Percentiles rank a stretch among this genome's conserved stretches.
phyloP scores from a whole-genome alignment of 495 filamentous ascomycete genomes.

The Pyrenula massariospora region DNA sequence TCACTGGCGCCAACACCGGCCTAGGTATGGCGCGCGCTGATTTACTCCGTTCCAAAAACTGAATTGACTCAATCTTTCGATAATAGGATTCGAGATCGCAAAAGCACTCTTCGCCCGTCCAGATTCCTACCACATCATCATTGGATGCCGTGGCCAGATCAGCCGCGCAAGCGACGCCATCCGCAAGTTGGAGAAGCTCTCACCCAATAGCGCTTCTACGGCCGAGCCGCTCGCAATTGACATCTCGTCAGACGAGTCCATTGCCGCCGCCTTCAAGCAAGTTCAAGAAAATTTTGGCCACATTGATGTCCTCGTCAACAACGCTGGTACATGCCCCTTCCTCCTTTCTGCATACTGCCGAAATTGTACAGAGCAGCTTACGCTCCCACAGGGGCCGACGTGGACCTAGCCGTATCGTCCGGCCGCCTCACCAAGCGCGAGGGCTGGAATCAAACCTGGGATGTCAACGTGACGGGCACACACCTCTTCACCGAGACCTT shows the following conservation, averaged over 20 bases:
- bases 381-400: constrained; percentile 14
- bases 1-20: no score
- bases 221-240: constrained; percentile 30
- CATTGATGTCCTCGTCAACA: constrained; percentile 17
- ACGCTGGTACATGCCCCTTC: constrained; percentile 12
- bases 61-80: no score
- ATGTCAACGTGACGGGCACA: constrained; percentile 38
- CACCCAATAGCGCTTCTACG: constrained; percentile 20
- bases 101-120: constrained; percentile 27
- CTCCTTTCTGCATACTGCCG: no score
- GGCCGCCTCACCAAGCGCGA: constrained; percentile 21
- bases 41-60: no score
- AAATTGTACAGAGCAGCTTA: no score
- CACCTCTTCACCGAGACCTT: constrained; percentile 29
- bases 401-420: constrained; percentile 20
- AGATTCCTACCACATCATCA: constrained; percentile 22
- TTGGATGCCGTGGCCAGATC: constrained; percentile 23
- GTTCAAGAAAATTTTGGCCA: constrained; percentile 14
- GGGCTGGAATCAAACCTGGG: constrained; percentile 36
- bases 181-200: constrained; percentile 14
- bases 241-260: constrained; percentile 39
- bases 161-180: constrained; percentile 33
- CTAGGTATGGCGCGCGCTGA: no score
- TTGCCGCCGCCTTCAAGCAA: constrained; percentile 22
- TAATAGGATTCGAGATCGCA: constrained; percentile 36